Evolutionary conservation across 2,329 filamentous ascomycete genomes (phyloP), one percentile per base, ranked within the genome.

Genomic region (Hirsutella rhossiliensis): DNA sequence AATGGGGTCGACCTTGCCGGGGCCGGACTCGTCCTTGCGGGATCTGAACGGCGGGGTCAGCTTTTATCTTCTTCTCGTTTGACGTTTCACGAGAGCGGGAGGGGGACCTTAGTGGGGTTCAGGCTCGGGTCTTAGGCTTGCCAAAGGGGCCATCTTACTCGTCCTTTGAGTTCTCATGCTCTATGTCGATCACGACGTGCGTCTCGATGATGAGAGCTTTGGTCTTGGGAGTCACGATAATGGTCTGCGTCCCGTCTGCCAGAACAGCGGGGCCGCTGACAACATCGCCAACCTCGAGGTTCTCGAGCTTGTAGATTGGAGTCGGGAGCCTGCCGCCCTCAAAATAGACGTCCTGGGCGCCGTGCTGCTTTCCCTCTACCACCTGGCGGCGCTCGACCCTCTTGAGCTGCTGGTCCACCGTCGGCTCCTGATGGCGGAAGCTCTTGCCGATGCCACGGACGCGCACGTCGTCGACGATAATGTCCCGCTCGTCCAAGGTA

Each of bases 321-420:
- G 55, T 56, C n/a, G 56, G 48, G 18, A 56, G 48, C 2, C 55
- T 52, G 0, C 45, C 42, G 13, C 44, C 47, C 20, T 52, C 50
- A 31, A 54, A 56, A 27, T 53, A 54, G 5, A 52, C 49, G 4
- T 39, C 29, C 7, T 43, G 47, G 1, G 37, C 47, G 39, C 48
- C 58, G 0, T 11, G 39, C 23, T n/a, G 32, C 41, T 48, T 42
- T 8, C 48, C 43, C 15, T 40, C 41, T 38, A 47, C 48, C 3
- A 56, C 68, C 27, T 78, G 69, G 45, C 73, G 75, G 1, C 76
- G 71, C 47, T 74, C 76, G 46, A 90, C 71, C 7, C 78, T 75
- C 53, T 80, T 82, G 15, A 96, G 69, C 57, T 95, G 88, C 56
- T 87, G 74, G 50, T 94, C 87, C 4, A 94, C 84, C 1, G 84